phyloP scores from a whole-genome alignment of 2,329 filamentous ascomycete genomes.

The Ceratocystis colombiana region DNA sequence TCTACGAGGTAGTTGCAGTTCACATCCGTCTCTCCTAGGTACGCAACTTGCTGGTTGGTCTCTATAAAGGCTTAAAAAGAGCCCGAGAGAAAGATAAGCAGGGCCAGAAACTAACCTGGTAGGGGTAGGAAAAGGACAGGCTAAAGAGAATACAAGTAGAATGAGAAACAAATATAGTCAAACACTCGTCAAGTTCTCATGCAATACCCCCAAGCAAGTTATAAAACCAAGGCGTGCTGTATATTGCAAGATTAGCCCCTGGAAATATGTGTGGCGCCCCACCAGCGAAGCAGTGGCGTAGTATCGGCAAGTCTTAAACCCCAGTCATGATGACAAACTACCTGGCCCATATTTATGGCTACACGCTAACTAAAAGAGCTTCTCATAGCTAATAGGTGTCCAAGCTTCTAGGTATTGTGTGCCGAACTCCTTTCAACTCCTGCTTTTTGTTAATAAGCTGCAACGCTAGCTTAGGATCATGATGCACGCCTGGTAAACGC shows the following conservation, averaged over 20 bases:
- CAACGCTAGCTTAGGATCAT: background rate
- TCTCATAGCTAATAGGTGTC: conserved; percentile 3
- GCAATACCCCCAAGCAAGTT: no score
- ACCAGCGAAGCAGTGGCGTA: no score
- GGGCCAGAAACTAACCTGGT: background rate
- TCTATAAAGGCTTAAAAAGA: background rate
- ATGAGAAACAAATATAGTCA: no score
- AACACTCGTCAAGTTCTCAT: no score
- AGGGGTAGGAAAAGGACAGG: no score
- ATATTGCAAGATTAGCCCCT: no score
- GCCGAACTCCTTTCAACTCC: background rate
- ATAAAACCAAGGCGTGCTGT: no score
- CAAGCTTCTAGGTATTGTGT: background rate
- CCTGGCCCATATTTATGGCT: background rate
- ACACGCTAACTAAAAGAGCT: background rate
- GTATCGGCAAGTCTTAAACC: background rate
- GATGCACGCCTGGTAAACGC: background rate
- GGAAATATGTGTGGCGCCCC: no score
- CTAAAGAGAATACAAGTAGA: no score
- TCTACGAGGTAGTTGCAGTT: background rate
- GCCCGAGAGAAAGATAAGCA: background rate
- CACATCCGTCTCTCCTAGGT: background rate
- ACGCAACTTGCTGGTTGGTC: background rate
- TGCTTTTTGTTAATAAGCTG: background rate
- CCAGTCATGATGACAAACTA: background rate